Conservation (phyloP, 148 eudicot genomes). For the Amaranthus hypochondriacus region DNA sequence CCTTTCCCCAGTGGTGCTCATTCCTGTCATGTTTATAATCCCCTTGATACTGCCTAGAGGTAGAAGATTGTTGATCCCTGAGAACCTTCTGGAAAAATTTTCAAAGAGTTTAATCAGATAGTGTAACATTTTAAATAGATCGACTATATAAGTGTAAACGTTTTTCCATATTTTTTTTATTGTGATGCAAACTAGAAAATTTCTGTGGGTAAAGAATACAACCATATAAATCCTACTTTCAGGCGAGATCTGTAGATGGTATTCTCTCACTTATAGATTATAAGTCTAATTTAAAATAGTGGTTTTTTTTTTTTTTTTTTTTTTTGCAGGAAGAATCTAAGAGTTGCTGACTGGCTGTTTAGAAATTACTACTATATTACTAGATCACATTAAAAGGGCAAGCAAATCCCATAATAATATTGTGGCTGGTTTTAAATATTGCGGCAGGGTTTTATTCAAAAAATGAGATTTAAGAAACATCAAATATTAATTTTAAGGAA, state of each 20-base stretch:
- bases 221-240: background rate
- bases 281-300: background rate
- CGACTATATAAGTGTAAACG: no score
- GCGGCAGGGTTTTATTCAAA: background rate
- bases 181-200: background rate
- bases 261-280: background rate
- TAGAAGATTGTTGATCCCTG: conserved; percentile 35
- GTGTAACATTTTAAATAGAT: background rate
- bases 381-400: background rate
- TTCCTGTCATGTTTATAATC: conserved; percentile 35
- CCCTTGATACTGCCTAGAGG: conserved; percentile 39
- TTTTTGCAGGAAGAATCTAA: no score
- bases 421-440: no score
- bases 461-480: background rate
- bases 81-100: conserved; percentile 26
- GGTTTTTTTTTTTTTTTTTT: no score
- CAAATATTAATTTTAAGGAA: conserved; percentile 4
- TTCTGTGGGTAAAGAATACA: no score
- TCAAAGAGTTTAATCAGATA: conserved; percentile 1
- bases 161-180: background rate
- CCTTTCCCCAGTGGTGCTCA: conserved; percentile 40
- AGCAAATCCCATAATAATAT: background rate
- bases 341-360: background rate
- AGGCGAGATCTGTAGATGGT: background rate
- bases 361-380: background rate